A percentile compares a stretch with the other conserved stretches of the same genome.
These are phyloP conservation scores for Myochromella boudieri DNA, from an alignment of 768 basidiomycete genomes.

Conservation along the genomic window DNA sequence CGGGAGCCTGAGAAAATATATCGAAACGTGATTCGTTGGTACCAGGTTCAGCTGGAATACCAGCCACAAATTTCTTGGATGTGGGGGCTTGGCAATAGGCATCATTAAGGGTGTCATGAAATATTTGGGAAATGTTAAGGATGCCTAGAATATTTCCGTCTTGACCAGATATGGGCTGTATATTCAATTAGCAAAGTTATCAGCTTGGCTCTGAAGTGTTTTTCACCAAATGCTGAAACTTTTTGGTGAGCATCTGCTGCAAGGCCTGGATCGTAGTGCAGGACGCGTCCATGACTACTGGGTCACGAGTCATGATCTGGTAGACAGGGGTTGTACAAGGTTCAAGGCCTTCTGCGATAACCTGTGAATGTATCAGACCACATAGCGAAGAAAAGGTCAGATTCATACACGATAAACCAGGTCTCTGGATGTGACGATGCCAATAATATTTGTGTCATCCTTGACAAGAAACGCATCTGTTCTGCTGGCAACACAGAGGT, in stretches of 20 bases:
- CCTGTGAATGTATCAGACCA: background rate
- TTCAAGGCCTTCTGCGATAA: constrained; percentile 6
- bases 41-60: background rate
- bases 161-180: background rate
- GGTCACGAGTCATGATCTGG: constrained; percentile 11
- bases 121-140: background rate
- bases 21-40: background rate
- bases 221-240: constrained; percentile 4
- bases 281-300: background rate
- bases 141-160: background rate
- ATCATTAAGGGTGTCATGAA: constrained; percentile 1
- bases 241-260: constrained; percentile 4
- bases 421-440: constrained; percentile 7
- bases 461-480: constrained; percentile 1
- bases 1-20: constrained; percentile 5
- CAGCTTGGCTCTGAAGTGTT: background rate
- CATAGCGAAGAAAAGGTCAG: background rate
- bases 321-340: constrained; percentile 1
- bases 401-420: constrained; percentile 4
- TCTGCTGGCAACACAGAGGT: background rate
- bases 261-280: background rate
- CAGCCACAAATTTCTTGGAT: constrained; percentile 1
- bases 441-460: background rate
- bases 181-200: background rate
- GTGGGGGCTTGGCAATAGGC: background rate